Conservation (phyloP, 306 rosid species). For the Vigna unguiculata region DNA sequence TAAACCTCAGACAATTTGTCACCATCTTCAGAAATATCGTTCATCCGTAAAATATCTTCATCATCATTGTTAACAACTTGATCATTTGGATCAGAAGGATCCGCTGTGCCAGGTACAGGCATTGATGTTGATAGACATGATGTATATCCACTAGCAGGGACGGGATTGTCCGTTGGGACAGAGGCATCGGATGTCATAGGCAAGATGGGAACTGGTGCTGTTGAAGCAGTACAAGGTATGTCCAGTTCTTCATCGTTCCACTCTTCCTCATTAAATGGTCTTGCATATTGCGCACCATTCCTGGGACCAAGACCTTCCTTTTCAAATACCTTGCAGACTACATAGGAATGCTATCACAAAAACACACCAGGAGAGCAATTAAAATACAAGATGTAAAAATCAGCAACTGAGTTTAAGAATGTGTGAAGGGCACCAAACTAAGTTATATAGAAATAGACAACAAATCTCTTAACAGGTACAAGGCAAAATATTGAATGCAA, state of each 20-base stretch:
- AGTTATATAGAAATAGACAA: neutral
- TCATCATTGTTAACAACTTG: constrained; percentile 29
- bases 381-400: neutral
- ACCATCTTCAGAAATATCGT: constrained; percentile 25
- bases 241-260: constrained; percentile 63
- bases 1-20: constrained; percentile 49
- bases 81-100: constrained; percentile 35
- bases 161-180: constrained; percentile 20
- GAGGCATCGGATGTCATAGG: constrained; percentile 20
- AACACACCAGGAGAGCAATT: constrained; percentile 31
- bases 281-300: constrained; percentile 71
- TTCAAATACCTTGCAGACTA: constrained; percentile 66
- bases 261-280: constrained; percentile 70
- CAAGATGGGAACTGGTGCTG: constrained; percentile 30
- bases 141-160: constrained; percentile 18
- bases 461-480: neutral
- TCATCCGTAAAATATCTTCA: constrained; percentile 36
- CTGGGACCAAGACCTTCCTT: constrained; percentile 80
- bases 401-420: neutral
- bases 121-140: constrained; percentile 51
- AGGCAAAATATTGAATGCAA: constrained; percentile 27
- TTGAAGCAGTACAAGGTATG: constrained; percentile 30
- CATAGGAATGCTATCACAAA: constrained; percentile 64
- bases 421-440: neutral
- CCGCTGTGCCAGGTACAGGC: constrained; percentile 28